Evolutionary conservation across 225 moss, liverwort and hornwort genomes (phyloP), one percentile per base, ranked within the genome.

Genomic region (Rhytidiadelphus loreus): DNA sequence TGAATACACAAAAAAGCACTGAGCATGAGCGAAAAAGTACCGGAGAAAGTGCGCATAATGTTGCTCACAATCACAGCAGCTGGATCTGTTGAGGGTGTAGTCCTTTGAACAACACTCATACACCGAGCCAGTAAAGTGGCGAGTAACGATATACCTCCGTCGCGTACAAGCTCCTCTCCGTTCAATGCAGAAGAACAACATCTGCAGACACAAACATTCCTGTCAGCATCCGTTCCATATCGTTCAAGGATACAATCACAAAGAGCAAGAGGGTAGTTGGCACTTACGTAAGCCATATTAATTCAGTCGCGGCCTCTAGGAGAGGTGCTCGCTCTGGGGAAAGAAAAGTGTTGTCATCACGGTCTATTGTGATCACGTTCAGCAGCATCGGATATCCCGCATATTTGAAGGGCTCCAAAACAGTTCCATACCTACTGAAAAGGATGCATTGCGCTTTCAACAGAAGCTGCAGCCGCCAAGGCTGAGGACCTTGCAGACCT

Each of bases 311-410:
- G 55, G 97, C 96, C 86, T 96, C 95, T 81, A 97, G 89, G 83
- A 97, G 94, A 43, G 96, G 96, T 37, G 97, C 95, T 78, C 96
- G 94, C 81, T 97, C 97, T 60, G 95, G 93, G 23, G 97, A 92
- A 69, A 97, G 95, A 81, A 97, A 97, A 77, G 95, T 97, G 92
- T 92, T 96, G 86, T 97, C 97, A 77, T 97, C 97, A 60, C 93
- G 90, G 82, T 97, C 97, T 32, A 97, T 95, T 79, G 96, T 95
- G 71, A 97, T 95, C 46, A 96, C 97, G 92, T 96, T 97, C 83
- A 97, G 93, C 87, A 97, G 89, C 97, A 97, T 97, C 33, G 97
- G 97, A 89, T 96, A 97, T 57, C 97, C 97, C 85, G 97, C 97
- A 91, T 97, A 97, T 50, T 97, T 97, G 87, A 97, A 97, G 50